phyloP scores from a whole-genome alignment of 495 filamentous ascomycete genomes.

The Tetracladium setigerum region DNA sequence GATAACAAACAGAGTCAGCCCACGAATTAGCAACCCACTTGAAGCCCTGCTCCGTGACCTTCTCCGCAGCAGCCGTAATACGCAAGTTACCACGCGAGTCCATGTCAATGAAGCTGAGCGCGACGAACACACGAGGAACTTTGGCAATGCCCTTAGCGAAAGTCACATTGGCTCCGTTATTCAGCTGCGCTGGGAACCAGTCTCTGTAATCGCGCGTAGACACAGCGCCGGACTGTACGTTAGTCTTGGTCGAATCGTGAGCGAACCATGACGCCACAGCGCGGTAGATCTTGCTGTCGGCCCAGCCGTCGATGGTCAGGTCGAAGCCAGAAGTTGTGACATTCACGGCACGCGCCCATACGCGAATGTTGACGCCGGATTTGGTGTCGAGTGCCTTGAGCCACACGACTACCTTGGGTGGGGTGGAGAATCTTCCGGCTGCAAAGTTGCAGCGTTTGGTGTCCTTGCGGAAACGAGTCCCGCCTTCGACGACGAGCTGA shows the following conservation, averaged over 20 bases:
- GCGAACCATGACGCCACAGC: neutral
- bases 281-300: neutral
- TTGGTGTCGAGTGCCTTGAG: constrained; percentile 10
- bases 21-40: neutral
- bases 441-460: no score
- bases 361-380: constrained; percentile 3
- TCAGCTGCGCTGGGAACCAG: neutral
- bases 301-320: constrained; percentile 4
- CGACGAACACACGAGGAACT: neutral
- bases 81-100: neutral
- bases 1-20: neutral
- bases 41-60: neutral
- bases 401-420: constrained; percentile 16
- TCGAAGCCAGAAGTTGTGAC: constrained; percentile 8
- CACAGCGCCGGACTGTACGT: neutral
- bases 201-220: neutral
- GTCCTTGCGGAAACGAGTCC: no score
- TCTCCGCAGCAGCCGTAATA: neutral
- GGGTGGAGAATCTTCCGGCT: no score
- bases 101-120: neutral
- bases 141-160: neutral
- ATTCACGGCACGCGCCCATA: constrained; percentile 2
- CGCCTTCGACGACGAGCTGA: no score
- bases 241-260: neutral
- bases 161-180: no score